Conservation (phyloP, 1,284 basidiomycete species). For the Pseudozyma pruni region DNA sequence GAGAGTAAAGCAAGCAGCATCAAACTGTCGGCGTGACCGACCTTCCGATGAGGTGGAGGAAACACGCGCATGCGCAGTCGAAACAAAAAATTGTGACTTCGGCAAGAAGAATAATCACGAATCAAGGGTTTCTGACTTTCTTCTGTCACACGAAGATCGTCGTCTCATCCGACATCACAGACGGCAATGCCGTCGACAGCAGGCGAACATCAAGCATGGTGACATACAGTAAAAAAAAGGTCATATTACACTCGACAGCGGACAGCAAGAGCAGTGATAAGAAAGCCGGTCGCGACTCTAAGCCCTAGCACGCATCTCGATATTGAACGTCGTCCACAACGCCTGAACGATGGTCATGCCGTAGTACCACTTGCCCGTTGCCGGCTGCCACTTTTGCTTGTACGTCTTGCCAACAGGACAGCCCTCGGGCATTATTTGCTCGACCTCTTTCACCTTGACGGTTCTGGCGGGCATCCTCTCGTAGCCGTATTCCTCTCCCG, state of each 20-base stretch:
- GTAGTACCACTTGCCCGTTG: constrained; percentile 25
- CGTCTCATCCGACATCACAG: too few species aligned
- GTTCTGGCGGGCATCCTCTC: constrained; percentile 33
- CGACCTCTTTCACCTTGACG: constrained; percentile 16
- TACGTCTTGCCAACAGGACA: constrained; percentile 2
- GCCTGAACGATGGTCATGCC: constrained; percentile 46
- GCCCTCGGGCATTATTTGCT: not conserved
- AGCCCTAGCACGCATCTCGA: constrained; percentile 37
- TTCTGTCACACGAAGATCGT: too few species aligned
- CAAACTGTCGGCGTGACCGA: too few species aligned
- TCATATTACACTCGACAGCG: not conserved
- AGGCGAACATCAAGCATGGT: too few species aligned
- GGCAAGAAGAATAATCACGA: not conserved
- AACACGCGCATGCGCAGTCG: constrained; percentile 1
- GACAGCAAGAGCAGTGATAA: not conserved
- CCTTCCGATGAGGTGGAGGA: not conserved
- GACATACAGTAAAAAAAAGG: too few species aligned
- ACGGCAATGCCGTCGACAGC: too few species aligned
- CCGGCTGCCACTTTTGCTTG: constrained; percentile 42
- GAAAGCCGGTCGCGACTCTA: not conserved
- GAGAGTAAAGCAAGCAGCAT: not conserved
- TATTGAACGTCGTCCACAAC: constrained; percentile 40
- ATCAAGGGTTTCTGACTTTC: too few species aligned
- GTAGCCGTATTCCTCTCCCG: constrained; percentile 31
- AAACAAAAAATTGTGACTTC: not conserved